phyloP scores from a whole-genome alignment of 192 early-diverging fungal species.

The Linnemannia hyalina region DNA sequence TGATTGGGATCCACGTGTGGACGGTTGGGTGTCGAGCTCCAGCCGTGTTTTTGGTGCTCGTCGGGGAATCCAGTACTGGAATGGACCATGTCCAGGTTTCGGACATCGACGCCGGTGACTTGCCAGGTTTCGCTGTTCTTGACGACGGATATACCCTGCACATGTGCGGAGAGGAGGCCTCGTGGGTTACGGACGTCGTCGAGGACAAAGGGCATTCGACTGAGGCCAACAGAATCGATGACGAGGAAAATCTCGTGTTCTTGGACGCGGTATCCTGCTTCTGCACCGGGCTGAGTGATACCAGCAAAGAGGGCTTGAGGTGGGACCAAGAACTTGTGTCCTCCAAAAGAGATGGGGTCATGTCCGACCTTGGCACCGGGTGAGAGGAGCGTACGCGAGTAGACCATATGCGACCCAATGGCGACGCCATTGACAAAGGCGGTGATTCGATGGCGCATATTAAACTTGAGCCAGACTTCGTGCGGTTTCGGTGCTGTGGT shows the following conservation, averaged over 20 bases:
- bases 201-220: slow-evolving; percentile 74
- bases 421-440: slow-evolving; percentile 79
- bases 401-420: slow-evolving; percentile 85
- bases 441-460: slow-evolving; percentile 79
- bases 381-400: slow-evolving; percentile 65
- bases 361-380: slow-evolving; percentile 81
- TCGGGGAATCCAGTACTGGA: slow-evolving; percentile 83
- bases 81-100: slow-evolving; percentile 68
- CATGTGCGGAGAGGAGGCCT: slow-evolving; percentile 76
- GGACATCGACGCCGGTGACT: slow-evolving; percentile 83
- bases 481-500: slow-evolving; percentile 27
- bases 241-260: slow-evolving; percentile 78
- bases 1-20: slow-evolving; percentile 16
- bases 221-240: slow-evolving; percentile 84
- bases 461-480: slow-evolving; percentile 69
- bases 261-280: slow-evolving; percentile 25
- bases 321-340: slow-evolving; percentile 70
- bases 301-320: slow-evolving; percentile 43
- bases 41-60: slow-evolving; percentile 62
- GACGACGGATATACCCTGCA: slow-evolving; percentile 66
- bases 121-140: slow-evolving; percentile 70
- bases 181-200: slow-evolving; percentile 83
- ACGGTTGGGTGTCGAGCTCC: slow-evolving; percentile 23
- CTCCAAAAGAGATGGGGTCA: slow-evolving; percentile 71
- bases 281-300: not conserved